Evolutionary conservation across 169 alveolate genomes (phyloP), one percentile per base, ranked within the genome.

Genomic region (Eimeria tenella): DNA sequence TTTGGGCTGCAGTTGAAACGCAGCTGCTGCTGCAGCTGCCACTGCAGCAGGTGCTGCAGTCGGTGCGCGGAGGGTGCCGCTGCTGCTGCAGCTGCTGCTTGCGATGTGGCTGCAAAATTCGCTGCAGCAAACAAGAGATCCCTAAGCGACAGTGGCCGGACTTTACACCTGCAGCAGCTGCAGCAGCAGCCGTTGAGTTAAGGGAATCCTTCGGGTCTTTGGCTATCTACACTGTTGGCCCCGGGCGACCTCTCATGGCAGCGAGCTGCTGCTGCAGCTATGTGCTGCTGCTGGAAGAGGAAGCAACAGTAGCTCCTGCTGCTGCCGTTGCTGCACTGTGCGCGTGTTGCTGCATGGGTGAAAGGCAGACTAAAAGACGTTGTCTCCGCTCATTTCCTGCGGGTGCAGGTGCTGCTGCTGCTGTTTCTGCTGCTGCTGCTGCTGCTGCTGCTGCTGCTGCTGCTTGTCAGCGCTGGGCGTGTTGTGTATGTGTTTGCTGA

Each of bases 401-500:
- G 9, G 21, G 52, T 42, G 49, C 79, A 21, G 52, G 49, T 70
- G 79, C 82, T 25, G 82, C 21, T 63, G 74, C 23, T 63, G 74
- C 21, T 63, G 74, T 25, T 63, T n/a, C 82, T 71, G 82, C 58
- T 31, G 82, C 50, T 77, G 86, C 31, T 74, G 86, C 62, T 50
- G 86, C 31, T 74, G 86, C 86, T 74, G 86, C 25, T 74, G 86
- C 50, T 50, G 86, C 68, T 53, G 68, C 86, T 77, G 68, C 65
- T 49, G 86, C 55, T 77, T 49, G 13, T 77, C 68, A 9, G 10
- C 49, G 1, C 5, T 13, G 49, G 63, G 42, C 9, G 65, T 77
- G 63, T 58, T 89, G 56, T 89, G 94, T 1, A 89, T 81, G 53
- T 62, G 62, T 55, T 89, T 70, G 68, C 74, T 55, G 65, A 89